phyloP scores from a whole-genome alignment of 345 rosid genomes.

The Gossypium rotundifolium region DNA sequence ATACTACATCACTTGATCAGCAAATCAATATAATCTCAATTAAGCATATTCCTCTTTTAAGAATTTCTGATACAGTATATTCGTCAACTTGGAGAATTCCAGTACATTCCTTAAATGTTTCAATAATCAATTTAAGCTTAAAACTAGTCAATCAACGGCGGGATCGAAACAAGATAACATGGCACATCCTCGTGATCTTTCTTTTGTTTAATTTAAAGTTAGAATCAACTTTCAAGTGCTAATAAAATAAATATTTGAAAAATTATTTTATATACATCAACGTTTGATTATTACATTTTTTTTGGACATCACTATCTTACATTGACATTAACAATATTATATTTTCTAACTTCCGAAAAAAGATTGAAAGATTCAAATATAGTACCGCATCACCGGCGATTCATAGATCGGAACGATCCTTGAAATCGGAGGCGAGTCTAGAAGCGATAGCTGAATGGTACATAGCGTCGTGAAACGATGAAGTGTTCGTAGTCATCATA shows the following conservation, averaged over 20 bases:
- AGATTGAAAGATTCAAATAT: background rate
- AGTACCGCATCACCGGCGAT: background rate
- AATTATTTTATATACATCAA: background rate
- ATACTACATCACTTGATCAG: no score
- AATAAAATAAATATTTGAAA: no score
- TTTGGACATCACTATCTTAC: background rate
- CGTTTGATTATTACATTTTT: background rate
- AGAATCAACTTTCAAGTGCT: no score
- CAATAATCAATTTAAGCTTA: no score
- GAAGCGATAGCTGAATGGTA: slow-evolving; percentile 70
- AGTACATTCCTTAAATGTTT: no score
- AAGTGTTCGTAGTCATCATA: slow-evolving; percentile 37
- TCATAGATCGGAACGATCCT: slow-evolving; percentile 22
- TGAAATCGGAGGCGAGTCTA: slow-evolving; percentile 49
- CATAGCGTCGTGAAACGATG: slow-evolving; percentile 60
- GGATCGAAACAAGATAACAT: no score
- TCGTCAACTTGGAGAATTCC: background rate
- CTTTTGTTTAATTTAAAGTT: no score
- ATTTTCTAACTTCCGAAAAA: background rate
- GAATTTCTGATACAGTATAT: background rate
- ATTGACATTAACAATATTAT: background rate
- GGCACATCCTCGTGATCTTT: no score
- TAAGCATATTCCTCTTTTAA: background rate
- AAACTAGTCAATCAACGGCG: no score
- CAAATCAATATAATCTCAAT: background rate